A percentile compares a stretch with the other conserved stretches of the same genome.
Evolutionary conservation across 2,329 filamentous ascomycete species (phyloP).

Genomic region (Cladophialophora psammophila): DNA sequence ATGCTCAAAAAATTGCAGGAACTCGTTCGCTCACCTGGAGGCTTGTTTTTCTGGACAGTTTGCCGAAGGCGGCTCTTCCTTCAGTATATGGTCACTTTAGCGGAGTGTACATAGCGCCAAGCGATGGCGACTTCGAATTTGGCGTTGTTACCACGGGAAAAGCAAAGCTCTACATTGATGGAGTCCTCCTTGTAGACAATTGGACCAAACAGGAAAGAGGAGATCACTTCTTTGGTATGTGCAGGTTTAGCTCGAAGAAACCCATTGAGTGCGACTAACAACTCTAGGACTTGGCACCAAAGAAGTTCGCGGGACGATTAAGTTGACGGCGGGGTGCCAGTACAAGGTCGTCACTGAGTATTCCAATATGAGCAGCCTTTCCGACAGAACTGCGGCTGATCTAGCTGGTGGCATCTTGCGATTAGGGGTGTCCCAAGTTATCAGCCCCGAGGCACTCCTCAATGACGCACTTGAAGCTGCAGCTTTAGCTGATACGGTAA

Average conservation of each 20-base stretch:
- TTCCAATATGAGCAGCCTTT: background rate
- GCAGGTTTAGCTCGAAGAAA: background rate
- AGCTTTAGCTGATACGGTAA: background rate
- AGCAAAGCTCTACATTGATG: slow-evolving; percentile 6
- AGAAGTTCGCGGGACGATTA: slow-evolving; percentile 1
- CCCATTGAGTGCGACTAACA: background rate
- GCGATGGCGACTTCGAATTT: slow-evolving; percentile 2
- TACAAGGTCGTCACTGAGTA: slow-evolving; percentile 6
- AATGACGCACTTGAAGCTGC: slow-evolving; percentile 46
- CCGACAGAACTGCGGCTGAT: background rate
- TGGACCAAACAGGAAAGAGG: slow-evolving; percentile 7
- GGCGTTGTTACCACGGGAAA: slow-evolving; percentile 1
- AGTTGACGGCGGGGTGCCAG: background rate
- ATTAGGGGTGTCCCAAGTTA: background rate
- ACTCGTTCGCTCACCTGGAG: slow-evolving; percentile 6
- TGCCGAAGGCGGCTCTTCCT: slow-evolving; percentile 5
- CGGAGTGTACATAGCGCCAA: background rate
- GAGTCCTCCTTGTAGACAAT: background rate
- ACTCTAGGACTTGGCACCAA: background rate
- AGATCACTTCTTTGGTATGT: background rate
- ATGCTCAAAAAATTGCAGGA: slow-evolving; percentile 6
- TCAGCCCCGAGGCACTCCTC: slow-evolving; percentile 58
- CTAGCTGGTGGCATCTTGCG: slow-evolving; percentile 3
- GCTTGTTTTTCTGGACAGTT: slow-evolving; percentile 5
- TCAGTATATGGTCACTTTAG: background rate